A percentile compares a stretch with the other conserved stretches of the same genome.
Evolutionary conservation across 1,284 basidiomycete genomes (phyloP).

Genomic region (Taiwanofungus camphoratus): DNA sequence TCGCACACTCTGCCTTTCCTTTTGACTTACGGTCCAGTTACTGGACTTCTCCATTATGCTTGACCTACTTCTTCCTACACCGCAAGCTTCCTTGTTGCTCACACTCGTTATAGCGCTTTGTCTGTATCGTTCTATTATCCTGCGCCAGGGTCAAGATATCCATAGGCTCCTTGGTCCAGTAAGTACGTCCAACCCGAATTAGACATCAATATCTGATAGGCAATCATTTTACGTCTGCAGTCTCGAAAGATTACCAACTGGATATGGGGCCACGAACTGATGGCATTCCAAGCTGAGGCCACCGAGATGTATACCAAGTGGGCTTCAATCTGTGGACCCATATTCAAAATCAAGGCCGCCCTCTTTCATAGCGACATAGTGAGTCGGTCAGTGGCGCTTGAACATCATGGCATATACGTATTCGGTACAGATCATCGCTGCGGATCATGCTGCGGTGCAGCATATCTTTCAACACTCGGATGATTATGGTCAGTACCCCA

Average conservation of each 20-base stretch:
- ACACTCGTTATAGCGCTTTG: slow-evolving; percentile 15
- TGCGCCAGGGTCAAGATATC: slow-evolving; percentile 14
- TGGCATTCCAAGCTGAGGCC: slow-evolving; percentile 29
- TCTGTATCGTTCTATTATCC: slow-evolving; percentile 15
- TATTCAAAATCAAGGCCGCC: slow-evolving; percentile 35
- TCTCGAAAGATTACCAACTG: slow-evolving; percentile 18
- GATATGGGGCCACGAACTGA: slow-evolving; percentile 37
- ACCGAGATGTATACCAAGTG: slow-evolving; percentile 32
- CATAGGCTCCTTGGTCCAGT: slow-evolving; percentile 17
- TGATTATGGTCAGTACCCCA: slow-evolving; percentile 24
- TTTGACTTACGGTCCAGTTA: too few species aligned
- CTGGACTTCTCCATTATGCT: slow-evolving; percentile 7
- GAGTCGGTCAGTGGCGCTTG: slow-evolving; percentile 11
- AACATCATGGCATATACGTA: slow-evolving; percentile 1
- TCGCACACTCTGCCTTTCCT: too few species aligned
- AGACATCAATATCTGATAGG: too few species aligned
- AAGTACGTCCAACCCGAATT: slow-evolving; percentile 11
- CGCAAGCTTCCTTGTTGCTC: slow-evolving; percentile 11
- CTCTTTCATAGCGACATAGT: slow-evolving; percentile 35
- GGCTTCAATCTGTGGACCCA: slow-evolving; percentile 29
- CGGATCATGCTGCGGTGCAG: slow-evolving; percentile 32
- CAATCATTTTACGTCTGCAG: slow-evolving; percentile 10
- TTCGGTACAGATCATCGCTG: slow-evolving; percentile 27
- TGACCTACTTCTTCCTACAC: slow-evolving; percentile 5
- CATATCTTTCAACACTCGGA: slow-evolving; percentile 33